Conservation (phyloP, 1,139 yeast species). For the Suhomyces taliae region DNA sequence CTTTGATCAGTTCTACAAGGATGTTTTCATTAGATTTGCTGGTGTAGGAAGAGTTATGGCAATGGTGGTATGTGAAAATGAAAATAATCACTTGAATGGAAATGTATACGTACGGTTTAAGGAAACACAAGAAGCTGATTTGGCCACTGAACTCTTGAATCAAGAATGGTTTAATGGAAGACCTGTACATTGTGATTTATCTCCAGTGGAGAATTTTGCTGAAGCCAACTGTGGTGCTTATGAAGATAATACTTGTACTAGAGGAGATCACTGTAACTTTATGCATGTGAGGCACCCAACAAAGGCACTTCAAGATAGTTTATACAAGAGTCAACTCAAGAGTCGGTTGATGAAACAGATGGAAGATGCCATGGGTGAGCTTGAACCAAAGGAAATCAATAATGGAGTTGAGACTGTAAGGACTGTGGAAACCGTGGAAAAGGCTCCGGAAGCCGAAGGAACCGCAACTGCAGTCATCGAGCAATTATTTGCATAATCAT, state of each 20-base stretch:
- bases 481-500: conserved; percentile 19
- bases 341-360: conserved; percentile 19
- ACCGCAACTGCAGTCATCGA: conserved; percentile 20
- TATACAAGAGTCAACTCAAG: conserved; percentile 43
- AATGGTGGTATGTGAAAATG: conserved; percentile 79
- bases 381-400: background rate
- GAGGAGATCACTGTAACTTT: conserved; percentile 85
- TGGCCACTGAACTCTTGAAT: conserved; percentile 62
- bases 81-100: conserved; percentile 77
- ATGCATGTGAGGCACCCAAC: conserved; percentile 74
- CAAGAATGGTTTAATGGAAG: conserved; percentile 79
- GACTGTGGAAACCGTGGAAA: no score
- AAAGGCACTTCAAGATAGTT: conserved; percentile 34
- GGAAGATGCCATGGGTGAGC: background rate
- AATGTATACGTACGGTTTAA: conserved; percentile 73
- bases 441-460: background rate
- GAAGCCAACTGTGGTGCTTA: conserved; percentile 79
- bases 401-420: background rate
- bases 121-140: conserved; percentile 56
- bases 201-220: conserved; percentile 70
- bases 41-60: conserved; percentile 63
- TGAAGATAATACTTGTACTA: conserved; percentile 59
- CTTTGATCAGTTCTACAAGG: conserved; percentile 71
- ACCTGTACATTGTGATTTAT: conserved; percentile 80
- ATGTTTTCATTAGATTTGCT: conserved; percentile 69